These are phyloP conservation scores for Fusarium bactridioides DNA, from an alignment of 2,329 filamentous ascomycete genomes.

Conservation along the genomic window DNA sequence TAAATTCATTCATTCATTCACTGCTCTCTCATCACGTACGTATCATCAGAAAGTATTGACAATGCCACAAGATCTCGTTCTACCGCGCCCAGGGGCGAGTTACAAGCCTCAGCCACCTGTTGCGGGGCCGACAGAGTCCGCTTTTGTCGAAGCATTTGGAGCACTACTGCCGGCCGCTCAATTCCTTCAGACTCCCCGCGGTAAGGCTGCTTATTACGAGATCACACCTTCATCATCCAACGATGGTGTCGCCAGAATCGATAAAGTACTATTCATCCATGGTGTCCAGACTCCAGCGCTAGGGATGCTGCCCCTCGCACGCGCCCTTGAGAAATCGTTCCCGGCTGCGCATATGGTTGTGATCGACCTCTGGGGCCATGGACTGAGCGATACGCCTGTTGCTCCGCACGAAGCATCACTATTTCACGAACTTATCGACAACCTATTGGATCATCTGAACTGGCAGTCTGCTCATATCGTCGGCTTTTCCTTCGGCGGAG, in stretches of 20 bases:
- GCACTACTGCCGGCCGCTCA: conserved; percentile 48
- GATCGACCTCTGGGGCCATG: conserved; percentile 62
- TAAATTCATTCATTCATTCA: too few species aligned
- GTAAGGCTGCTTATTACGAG: conserved; percentile 52
- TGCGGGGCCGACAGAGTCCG: conserved; percentile 46
- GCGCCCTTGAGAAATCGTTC: conserved; percentile 45
- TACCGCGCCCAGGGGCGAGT: conserved; percentile 4
- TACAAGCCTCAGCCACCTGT: conserved; percentile 30
- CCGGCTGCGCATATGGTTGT: conserved; percentile 52
- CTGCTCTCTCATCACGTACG: neutral
- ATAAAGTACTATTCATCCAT: conserved; percentile 56
- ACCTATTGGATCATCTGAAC: conserved; percentile 48
- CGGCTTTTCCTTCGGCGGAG: conserved; percentile 59
- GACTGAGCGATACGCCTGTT: conserved; percentile 57
- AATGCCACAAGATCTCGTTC: neutral
- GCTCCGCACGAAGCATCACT: conserved; percentile 50
- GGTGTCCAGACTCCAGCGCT: conserved; percentile 61
- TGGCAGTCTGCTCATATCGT: conserved; percentile 57
- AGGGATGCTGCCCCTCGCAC: conserved; percentile 54
- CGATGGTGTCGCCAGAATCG: neutral
- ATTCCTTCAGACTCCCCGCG: conserved; percentile 44
- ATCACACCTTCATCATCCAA: conserved; percentile 30
- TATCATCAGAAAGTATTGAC: neutral
- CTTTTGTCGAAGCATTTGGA: conserved; percentile 50
- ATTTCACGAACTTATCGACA: conserved; percentile 53